A percentile compares a stretch with the other conserved stretches of the same genome.
Conservation (phyloP, 202 grass and related monocot genomes). For the Miscanthus sacchariflorus region DNA sequence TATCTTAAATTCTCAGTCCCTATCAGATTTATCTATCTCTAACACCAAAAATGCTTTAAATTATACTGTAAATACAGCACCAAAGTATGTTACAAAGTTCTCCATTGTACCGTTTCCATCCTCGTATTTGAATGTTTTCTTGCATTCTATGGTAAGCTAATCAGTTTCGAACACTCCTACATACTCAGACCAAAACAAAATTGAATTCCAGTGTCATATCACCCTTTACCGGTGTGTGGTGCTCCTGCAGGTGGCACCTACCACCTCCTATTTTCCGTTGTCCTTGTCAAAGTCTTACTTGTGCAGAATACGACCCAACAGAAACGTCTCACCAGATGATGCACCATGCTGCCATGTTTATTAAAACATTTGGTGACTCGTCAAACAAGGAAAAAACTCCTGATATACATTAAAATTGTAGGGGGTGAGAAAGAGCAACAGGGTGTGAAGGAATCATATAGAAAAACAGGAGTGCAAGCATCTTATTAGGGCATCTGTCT, state of each 20-base stretch:
- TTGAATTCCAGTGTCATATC: background rate
- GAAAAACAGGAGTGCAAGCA: slow-evolving; percentile 47
- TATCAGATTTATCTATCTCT: too few species aligned
- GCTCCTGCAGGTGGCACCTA: slow-evolving; percentile 21
- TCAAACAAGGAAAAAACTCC: background rate
- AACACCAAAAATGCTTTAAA: too few species aligned
- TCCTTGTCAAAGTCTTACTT: background rate
- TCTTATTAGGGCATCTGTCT: slow-evolving; percentile 46
- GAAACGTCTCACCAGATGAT: too few species aligned
- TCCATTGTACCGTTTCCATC: too few species aligned
- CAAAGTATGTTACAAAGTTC: too few species aligned
- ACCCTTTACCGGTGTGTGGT: background rate
- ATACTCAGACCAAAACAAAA: background rate
- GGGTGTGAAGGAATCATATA: slow-evolving; percentile 23
- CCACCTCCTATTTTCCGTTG: background rate
- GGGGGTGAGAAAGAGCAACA: background rate
- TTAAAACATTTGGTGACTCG: background rate
- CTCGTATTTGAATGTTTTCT: background rate
- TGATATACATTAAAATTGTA: background rate
- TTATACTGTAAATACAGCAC: too few species aligned
- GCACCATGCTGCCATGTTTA: too few species aligned
- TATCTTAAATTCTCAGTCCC: too few species aligned
- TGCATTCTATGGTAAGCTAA: background rate
- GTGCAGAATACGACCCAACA: too few species aligned
- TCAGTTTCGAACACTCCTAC: background rate